These are phyloP conservation scores for Alternaria hordeiaustralica DNA, from an alignment of 2,329 filamentous ascomycete species.

Conservation along the genomic window DNA sequence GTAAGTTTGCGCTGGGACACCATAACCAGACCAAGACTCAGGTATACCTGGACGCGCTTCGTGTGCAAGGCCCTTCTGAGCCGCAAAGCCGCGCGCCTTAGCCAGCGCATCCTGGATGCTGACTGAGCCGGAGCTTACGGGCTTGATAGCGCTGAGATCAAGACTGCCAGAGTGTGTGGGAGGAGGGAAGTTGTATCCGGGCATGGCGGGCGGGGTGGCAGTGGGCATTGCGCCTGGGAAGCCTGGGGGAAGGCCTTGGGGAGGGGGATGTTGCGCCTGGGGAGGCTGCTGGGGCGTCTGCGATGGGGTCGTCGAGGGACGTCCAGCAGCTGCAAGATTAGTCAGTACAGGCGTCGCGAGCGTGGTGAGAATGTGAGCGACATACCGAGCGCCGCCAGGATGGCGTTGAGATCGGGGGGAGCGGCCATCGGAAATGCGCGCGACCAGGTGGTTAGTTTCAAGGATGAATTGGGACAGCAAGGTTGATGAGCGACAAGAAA, in stretches of 20 bases:
- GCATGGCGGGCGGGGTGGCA: conserved; percentile 50
- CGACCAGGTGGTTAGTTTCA: conserved; percentile 2
- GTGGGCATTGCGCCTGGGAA: conserved; percentile 53
- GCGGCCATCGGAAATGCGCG: conserved; percentile 39
- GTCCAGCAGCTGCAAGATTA: conserved; percentile 51
- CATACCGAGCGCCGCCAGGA: conserved; percentile 49
- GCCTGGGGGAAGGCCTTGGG: conserved; percentile 51
- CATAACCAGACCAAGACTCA: conserved; percentile 50
- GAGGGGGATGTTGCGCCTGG: conserved; percentile 51
- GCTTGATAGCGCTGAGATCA: conserved; percentile 80
- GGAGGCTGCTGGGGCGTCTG: conserved; percentile 53
- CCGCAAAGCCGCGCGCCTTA: conserved; percentile 81
- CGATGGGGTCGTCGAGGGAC: conserved; percentile 55
- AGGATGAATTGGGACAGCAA: background rate
- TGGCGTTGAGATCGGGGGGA: conserved; percentile 47
- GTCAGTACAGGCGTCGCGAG: conserved; percentile 11
- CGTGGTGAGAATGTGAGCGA: background rate
- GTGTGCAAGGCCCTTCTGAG: conserved; percentile 73
- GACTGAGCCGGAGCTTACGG: conserved; percentile 79
- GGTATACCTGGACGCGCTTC: conserved; percentile 53
- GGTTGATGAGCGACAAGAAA: background rate
- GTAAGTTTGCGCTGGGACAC: conserved; percentile 40
- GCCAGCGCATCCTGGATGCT: conserved; percentile 85
- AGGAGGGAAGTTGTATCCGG: conserved; percentile 64
- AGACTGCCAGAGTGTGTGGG: conserved; percentile 77